Percentiles rank a stretch among this genome's conserved stretches.
phyloP scores from a whole-genome alignment of 768 basidiomycete species.

The Panaeolus cyanescens region DNA sequence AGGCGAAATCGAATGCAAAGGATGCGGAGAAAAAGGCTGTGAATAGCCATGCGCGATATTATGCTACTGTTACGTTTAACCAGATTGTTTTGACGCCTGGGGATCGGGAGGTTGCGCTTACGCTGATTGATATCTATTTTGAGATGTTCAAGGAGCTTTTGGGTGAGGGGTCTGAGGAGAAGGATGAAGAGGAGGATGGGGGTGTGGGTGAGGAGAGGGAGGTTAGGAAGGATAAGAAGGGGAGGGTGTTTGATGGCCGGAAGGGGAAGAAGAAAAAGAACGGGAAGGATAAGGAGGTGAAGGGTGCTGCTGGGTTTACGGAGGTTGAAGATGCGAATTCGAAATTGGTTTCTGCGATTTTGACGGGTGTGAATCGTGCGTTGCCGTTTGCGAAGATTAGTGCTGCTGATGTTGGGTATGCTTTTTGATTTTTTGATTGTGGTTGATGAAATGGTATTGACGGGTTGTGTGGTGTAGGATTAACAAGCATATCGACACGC shows the following conservation, averaged over 20 bases:
- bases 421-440: slow-evolving; percentile 8
- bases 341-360: slow-evolving; percentile 82
- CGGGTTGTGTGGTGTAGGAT: slow-evolving; percentile 48
- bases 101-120: slow-evolving; percentile 75
- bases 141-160: slow-evolving; percentile 90
- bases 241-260: slow-evolving; percentile 27
- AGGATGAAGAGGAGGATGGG: slow-evolving; percentile 27
- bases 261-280: slow-evolving; percentile 38
- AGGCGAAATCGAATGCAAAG: slow-evolving; percentile 28
- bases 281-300: slow-evolving; percentile 44
- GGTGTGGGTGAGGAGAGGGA: slow-evolving; percentile 30
- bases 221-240: slow-evolving; percentile 40
- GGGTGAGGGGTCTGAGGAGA: slow-evolving; percentile 52
- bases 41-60: slow-evolving; percentile 84
- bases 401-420: slow-evolving; percentile 64
- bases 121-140: slow-evolving; percentile 90
- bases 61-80: slow-evolving; percentile 91
- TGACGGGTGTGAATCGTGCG: slow-evolving; percentile 95
- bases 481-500: slow-evolving; percentile 84
- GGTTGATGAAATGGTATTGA: not conserved
- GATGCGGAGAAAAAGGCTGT: slow-evolving; percentile 46
- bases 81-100: slow-evolving; percentile 76
- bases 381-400: slow-evolving; percentile 89
- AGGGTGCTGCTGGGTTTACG: slow-evolving; percentile 65
- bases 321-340: slow-evolving; percentile 82